Conservation (phyloP, 2,329 filamentous ascomycete genomes). For the Exophiala viscosa region DNA sequence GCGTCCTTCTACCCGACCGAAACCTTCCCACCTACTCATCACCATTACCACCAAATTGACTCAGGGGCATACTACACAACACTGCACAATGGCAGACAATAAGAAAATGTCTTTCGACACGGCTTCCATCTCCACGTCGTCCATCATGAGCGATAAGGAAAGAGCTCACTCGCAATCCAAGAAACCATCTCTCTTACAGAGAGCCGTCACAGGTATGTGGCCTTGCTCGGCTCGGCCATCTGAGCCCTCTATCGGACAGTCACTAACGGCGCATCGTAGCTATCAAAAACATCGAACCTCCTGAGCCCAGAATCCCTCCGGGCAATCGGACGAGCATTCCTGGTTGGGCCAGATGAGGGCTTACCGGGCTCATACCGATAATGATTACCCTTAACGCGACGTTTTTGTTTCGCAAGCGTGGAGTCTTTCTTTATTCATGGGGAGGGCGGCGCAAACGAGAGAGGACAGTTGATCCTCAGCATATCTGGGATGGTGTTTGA, state of each 20-base stretch:
- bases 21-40: no score
- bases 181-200: conserved; percentile 9
- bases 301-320: conserved; percentile 16
- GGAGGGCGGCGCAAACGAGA: no score
- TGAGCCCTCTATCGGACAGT: background rate
- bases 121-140: conserved; percentile 13
- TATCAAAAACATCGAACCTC: conserved; percentile 18
- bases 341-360: conserved; percentile 9
- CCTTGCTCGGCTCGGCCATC: no score
- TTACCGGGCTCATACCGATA: no score
- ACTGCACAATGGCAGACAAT: conserved; percentile 7
- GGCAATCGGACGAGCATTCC: conserved; percentile 6
- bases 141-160: conserved; percentile 17
- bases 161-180: conserved; percentile 5
- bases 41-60: no score
- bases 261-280: conserved; percentile 1
- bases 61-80: no score
- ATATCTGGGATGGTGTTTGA: no score
- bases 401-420: no score
- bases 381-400: no score
- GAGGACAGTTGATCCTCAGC: no score
- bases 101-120: conserved; percentile 14
- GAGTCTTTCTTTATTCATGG: no score
- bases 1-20: no score
- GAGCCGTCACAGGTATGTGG: conserved; percentile 11